These are phyloP conservation scores for Viola pubescens DNA, from an alignment of 441 rosid genomes.

Conservation along the genomic window DNA sequence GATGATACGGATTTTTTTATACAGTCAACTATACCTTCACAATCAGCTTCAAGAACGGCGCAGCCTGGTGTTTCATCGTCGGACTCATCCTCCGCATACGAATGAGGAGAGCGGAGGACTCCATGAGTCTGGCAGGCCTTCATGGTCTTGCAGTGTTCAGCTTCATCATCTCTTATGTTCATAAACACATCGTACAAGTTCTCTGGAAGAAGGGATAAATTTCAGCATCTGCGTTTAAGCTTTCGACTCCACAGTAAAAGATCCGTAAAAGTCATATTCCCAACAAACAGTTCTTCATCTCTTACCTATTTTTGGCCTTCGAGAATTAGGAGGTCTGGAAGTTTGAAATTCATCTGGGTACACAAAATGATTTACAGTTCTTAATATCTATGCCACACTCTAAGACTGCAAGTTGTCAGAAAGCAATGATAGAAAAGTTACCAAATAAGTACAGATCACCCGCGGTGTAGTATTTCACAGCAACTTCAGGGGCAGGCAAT, in stretches of 20 bases:
- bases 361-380: conserved; percentile 3
- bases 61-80: conserved; percentile 38
- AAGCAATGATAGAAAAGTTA: conserved; percentile 23
- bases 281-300: not conserved
- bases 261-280: not conserved
- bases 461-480: conserved; percentile 79
- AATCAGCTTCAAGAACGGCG: conserved; percentile 41
- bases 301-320: conserved; percentile 82
- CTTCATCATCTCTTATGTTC: conserved; percentile 91
- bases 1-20: conserved; percentile 49
- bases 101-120: conserved; percentile 80
- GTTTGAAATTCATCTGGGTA: conserved; percentile 89
- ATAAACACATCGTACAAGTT: conserved; percentile 78
- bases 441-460: conserved; percentile 83
- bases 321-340: conserved; percentile 62
- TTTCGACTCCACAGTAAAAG: not conserved
- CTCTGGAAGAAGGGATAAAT: conserved; percentile 32
- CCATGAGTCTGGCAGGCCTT: conserved; percentile 83
- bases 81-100: conserved; percentile 30
- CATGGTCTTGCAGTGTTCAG: conserved; percentile 94
- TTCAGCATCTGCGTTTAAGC: not conserved
- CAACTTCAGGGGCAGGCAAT: conserved; percentile 75
- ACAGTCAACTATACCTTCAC: conserved; percentile 85
- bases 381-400: conserved; percentile 9
- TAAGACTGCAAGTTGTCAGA: not conserved